Conservation (phyloP, 1,284 basidiomycete species). For the Ustilago trichophora region DNA sequence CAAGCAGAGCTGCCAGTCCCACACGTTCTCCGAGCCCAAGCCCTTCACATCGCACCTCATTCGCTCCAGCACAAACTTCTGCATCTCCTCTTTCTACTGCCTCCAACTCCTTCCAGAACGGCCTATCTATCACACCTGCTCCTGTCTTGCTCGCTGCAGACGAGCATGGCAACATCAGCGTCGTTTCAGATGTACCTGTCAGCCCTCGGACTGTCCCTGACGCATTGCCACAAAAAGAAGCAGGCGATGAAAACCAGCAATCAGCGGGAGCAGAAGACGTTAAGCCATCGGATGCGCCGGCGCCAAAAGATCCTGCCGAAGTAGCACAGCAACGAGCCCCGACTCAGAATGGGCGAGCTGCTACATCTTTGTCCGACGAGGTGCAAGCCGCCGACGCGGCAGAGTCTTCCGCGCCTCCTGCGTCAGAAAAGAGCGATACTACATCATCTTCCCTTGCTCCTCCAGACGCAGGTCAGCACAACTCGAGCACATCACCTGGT, state of each 20-base stretch:
- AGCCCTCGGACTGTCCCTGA: conserved; percentile 16
- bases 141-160: conserved; percentile 33
- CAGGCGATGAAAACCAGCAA: neutral
- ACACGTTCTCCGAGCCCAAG: conserved; percentile 8
- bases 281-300: neutral
- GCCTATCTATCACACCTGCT: neutral
- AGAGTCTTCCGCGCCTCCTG: neutral
- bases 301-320: no score
- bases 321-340: neutral
- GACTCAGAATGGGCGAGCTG: conserved; percentile 1
- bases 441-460: conserved; percentile 1
- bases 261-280: neutral
- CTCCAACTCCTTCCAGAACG: neutral
- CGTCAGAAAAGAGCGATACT: neutral
- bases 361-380: conserved; percentile 26
- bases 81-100: neutral
- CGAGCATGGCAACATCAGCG: conserved; percentile 41
- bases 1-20: conserved; percentile 35
- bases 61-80: neutral
- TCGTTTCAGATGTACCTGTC: conserved; percentile 17
- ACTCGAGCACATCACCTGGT: conserved; percentile 1
- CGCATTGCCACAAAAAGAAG: neutral
- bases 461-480: no score
- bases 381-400: conserved; percentile 19
- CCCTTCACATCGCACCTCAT: conserved; percentile 9